Conservation (phyloP, 768 basidiomycete genomes). For the Xerocomellus intermedius region DNA sequence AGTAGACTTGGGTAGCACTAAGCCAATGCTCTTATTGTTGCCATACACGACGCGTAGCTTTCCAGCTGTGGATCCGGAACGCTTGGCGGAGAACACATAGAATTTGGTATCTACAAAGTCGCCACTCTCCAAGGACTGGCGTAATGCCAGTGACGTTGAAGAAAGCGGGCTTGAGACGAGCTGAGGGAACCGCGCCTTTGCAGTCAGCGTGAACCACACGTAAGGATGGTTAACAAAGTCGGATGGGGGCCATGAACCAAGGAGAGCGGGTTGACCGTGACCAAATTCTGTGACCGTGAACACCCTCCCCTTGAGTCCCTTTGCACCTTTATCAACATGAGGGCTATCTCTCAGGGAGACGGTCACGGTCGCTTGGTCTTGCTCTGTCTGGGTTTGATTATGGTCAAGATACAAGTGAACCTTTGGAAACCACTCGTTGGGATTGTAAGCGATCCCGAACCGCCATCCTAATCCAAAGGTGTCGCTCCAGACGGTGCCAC, state of each 20-base stretch:
- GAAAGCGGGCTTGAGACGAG: slow-evolving; percentile 13
- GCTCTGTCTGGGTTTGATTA: slow-evolving; percentile 19
- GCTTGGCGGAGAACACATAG: slow-evolving; percentile 25
- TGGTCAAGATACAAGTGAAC: slow-evolving; percentile 29
- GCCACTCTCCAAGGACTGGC: slow-evolving; percentile 25
- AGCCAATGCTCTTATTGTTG: slow-evolving; percentile 18
- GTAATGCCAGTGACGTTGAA: slow-evolving; percentile 18
- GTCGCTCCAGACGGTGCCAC: slow-evolving; percentile 21
- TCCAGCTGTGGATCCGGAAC: slow-evolving; percentile 8
- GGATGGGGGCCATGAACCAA: slow-evolving; percentile 22
- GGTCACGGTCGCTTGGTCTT: slow-evolving; percentile 17
- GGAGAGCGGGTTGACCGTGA: slow-evolving; percentile 23
- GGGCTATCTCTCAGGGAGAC: slow-evolving; percentile 10
- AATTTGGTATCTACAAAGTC: slow-evolving; percentile 31
- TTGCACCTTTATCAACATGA: slow-evolving; percentile 1
- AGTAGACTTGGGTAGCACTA: slow-evolving; percentile 18
- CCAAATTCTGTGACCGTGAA: slow-evolving; percentile 25
- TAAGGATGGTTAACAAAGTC: slow-evolving; percentile 17
- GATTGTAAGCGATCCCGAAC: slow-evolving; percentile 21
- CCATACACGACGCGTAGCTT: slow-evolving; percentile 27
- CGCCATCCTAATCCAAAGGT: slow-evolving; percentile 30
- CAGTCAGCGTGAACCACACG: slow-evolving; percentile 18
- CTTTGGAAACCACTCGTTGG: slow-evolving; percentile 22
- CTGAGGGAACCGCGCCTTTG: slow-evolving; percentile 17
- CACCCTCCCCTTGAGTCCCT: slow-evolving; percentile 13